Evolutionary conservation across 208 protist genomes (phyloP).

Genomic region (Leishmania mexicana): DNA sequence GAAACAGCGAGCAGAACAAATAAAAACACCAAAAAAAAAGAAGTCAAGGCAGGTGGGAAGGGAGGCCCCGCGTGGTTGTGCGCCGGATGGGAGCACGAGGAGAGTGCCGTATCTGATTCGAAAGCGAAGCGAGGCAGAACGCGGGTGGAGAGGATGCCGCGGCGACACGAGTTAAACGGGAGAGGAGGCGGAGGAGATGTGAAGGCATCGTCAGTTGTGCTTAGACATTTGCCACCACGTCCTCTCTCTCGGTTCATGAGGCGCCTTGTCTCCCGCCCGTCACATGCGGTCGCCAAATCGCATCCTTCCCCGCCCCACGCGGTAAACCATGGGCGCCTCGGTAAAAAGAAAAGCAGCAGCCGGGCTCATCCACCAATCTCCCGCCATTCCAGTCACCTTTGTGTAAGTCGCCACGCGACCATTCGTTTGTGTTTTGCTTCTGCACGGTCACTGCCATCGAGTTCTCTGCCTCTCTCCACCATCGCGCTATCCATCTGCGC

Average conservation of each 20-base stretch:
- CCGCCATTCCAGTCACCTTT: not conserved
- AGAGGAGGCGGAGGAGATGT: not conserved
- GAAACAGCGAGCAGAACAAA: not conserved
- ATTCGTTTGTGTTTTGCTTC: not conserved
- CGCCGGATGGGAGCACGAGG: too few species aligned
- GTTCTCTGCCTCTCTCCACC: not conserved
- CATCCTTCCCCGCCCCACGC: not conserved
- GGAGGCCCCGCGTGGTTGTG: not conserved
- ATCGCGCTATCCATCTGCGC: not conserved
- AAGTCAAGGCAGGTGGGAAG: not conserved
- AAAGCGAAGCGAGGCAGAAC: not conserved
- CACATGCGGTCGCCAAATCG: not conserved
- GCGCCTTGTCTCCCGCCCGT: not conserved
- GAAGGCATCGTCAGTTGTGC: not conserved
- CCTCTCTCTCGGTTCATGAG: not conserved
- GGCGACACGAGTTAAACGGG: not conserved
- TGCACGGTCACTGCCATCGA: not conserved
- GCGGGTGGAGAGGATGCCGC: not conserved
- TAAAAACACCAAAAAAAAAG: not conserved
- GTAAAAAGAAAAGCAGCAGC: not conserved
- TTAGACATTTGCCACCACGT: not conserved
- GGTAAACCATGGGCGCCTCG: not conserved
- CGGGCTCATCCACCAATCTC: not conserved
- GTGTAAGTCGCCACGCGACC: not conserved
- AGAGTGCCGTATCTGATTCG: not conserved